A percentile compares a stretch with the other conserved stretches of the same genome.
Conservation (phyloP, 306 rosid genomes). For the Cotoneaster glaucophyllus region DNA sequence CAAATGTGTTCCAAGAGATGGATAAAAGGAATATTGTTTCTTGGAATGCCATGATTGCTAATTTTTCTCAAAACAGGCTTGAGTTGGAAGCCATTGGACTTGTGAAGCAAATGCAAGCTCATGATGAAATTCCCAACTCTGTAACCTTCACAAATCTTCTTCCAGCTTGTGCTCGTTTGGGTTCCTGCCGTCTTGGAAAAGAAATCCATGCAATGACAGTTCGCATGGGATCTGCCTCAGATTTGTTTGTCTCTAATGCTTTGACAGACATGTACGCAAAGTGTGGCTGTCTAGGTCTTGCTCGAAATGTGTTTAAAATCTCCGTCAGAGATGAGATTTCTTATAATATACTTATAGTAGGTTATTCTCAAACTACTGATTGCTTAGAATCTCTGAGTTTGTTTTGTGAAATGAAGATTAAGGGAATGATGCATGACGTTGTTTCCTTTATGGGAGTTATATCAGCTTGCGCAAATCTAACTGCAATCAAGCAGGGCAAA, state of each 20-base stretch:
- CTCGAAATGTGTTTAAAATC: constrained; percentile 59
- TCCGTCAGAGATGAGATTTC: constrained; percentile 65
- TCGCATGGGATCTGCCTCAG: constrained; percentile 38
- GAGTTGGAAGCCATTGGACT: constrained; percentile 56
- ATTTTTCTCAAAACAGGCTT: constrained; percentile 63
- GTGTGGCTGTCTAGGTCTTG: constrained; percentile 50
- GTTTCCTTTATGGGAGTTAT: constrained; percentile 73
- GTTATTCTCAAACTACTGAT: constrained; percentile 63
- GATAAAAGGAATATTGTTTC: constrained; percentile 60
- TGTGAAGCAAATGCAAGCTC: constrained; percentile 57
- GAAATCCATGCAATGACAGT: constrained; percentile 70
- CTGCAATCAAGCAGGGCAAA: constrained; percentile 66
- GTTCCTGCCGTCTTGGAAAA: constrained; percentile 54
- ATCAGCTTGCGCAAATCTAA: constrained; percentile 79
- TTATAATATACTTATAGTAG: constrained; percentile 62
- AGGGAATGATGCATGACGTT: constrained; percentile 49
- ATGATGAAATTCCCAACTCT: constrained; percentile 54
- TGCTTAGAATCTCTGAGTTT: constrained; percentile 53
- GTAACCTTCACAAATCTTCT: constrained; percentile 81
- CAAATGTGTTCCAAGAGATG: constrained; percentile 48
- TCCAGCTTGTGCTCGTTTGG: constrained; percentile 76
- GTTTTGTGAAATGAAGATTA: constrained; percentile 62
- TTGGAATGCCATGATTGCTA: constrained; percentile 90
- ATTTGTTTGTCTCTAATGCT: constrained; percentile 75
- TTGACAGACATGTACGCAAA: constrained; percentile 80